Percentiles rank a stretch among this genome's conserved stretches.
Evolutionary conservation across 1,139 yeast genomes (phyloP).

Genomic region (Saccharomyces hybrid): DNA sequence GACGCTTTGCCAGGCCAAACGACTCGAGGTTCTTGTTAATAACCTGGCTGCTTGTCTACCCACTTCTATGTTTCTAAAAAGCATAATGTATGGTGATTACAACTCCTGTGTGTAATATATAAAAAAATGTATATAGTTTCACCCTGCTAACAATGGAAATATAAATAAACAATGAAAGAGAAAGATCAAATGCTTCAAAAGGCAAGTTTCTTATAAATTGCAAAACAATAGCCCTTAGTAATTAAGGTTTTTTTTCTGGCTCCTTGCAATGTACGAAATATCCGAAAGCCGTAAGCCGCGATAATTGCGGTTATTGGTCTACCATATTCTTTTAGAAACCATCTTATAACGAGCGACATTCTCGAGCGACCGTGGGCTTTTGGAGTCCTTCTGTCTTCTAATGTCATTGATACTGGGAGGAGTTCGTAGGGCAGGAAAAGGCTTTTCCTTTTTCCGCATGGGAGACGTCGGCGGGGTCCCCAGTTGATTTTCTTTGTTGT

Average conservation of each 20-base stretch:
- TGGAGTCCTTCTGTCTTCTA: slow-evolving; percentile 21
- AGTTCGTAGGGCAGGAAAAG: background rate
- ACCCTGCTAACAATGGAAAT: background rate
- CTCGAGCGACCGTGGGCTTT: slow-evolving; percentile 33
- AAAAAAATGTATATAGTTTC: background rate
- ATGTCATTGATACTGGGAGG: slow-evolving; percentile 23
- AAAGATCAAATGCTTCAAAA: background rate
- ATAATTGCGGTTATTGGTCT: slow-evolving; percentile 5
- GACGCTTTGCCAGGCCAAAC: background rate
- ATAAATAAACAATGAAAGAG: background rate
- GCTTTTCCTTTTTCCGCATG: background rate
- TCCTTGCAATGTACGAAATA: background rate
- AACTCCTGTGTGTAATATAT: background rate
- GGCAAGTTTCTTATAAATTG: background rate
- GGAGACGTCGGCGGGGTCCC: slow-evolving; percentile 39
- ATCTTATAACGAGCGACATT: slow-evolving; percentile 68
- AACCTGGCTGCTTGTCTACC: background rate
- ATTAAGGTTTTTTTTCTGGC: background rate
- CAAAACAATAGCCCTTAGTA: background rate
- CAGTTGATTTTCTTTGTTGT: slow-evolving; percentile 46
- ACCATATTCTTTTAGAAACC: slow-evolving; percentile 87
- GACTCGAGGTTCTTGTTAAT: background rate
- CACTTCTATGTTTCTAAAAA: background rate
- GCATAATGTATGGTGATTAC: background rate
- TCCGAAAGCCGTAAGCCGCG: background rate